phyloP scores from a whole-genome alignment of 1,284 basidiomycete genomes.

The Sanghuangporus weigelae region DNA sequence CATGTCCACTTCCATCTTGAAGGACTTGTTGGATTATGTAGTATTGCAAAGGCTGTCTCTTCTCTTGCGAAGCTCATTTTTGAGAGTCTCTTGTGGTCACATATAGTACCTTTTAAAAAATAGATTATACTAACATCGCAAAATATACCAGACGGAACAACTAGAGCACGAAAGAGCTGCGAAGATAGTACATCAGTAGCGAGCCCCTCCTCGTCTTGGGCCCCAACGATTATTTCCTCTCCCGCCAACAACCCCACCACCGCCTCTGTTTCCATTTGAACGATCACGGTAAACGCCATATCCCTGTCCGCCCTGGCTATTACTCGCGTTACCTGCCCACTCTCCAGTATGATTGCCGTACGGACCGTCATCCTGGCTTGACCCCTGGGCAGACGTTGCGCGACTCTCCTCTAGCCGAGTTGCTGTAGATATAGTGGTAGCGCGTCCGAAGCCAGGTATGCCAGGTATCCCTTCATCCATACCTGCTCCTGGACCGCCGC shows the following conservation, averaged over 20 bases:
- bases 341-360: slow-evolving; percentile 6
- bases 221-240: slow-evolving; percentile 20
- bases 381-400: slow-evolving; percentile 25
- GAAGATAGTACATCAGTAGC: background rate
- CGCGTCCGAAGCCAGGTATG: slow-evolving; percentile 48
- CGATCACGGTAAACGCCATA: slow-evolving; percentile 3
- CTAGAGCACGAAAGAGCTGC: no score
- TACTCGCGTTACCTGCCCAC: background rate
- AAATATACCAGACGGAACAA: no score
- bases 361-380: slow-evolving; percentile 26
- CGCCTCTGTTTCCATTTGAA: slow-evolving; percentile 27
- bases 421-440: background rate
- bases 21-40: no score
- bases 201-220: background rate
- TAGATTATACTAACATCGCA: no score
- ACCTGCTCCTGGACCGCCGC: slow-evolving; percentile 24
- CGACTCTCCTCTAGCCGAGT: background rate
- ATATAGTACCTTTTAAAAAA: no score
- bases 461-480: slow-evolving; percentile 49
- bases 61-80: no score
- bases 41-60: no score
- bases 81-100: no score
- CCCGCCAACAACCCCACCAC: slow-evolving; percentile 21
- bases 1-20: no score
- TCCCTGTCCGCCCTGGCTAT: background rate